Percentiles rank a stretch among this genome's conserved stretches.
Conservation (phyloP, 257 asterid species). For the Misopates orontium region DNA sequence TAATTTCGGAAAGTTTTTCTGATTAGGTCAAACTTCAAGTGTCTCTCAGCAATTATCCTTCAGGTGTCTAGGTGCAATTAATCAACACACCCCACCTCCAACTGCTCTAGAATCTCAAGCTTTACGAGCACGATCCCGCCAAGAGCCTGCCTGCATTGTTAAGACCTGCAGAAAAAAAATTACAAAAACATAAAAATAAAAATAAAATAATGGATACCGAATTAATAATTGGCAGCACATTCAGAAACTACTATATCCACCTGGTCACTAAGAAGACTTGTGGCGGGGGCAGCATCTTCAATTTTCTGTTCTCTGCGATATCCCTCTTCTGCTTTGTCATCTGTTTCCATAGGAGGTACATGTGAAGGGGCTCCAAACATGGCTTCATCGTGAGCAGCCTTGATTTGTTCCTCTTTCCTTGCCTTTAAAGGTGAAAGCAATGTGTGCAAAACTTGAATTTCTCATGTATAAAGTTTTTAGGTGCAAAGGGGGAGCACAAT, state of each 20-base stretch:
- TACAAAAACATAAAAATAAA: constrained; percentile 3
- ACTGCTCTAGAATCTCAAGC: constrained; percentile 26
- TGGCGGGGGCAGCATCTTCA: constrained; percentile 35
- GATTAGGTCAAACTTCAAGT: too few species aligned
- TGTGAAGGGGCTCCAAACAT: constrained; percentile 75
- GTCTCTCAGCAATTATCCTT: too few species aligned
- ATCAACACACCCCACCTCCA: too few species aligned
- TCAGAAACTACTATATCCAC: constrained; percentile 29
- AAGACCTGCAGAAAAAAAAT: constrained; percentile 46
- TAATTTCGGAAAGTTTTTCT: too few species aligned
- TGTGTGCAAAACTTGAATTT: background rate
- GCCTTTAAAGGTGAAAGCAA: constrained; percentile 40
- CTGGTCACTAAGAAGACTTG: constrained; percentile 70
- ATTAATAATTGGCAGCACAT: background rate
- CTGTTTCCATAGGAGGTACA: constrained; percentile 39
- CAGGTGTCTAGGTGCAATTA: too few species aligned
- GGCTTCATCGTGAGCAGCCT: constrained; percentile 80
- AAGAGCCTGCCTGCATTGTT: constrained; percentile 63
- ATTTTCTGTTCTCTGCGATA: constrained; percentile 23
- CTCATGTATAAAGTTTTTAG: too few species aligned
- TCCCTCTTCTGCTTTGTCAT: constrained; percentile 38
- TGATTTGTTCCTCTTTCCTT: constrained; percentile 64
- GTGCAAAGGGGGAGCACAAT: constrained; percentile 11
- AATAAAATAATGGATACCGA: background rate
- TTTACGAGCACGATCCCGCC: constrained; percentile 77